phyloP scores from a whole-genome alignment of 176 grass and related monocot species.

The Oryza glaberrima region DNA sequence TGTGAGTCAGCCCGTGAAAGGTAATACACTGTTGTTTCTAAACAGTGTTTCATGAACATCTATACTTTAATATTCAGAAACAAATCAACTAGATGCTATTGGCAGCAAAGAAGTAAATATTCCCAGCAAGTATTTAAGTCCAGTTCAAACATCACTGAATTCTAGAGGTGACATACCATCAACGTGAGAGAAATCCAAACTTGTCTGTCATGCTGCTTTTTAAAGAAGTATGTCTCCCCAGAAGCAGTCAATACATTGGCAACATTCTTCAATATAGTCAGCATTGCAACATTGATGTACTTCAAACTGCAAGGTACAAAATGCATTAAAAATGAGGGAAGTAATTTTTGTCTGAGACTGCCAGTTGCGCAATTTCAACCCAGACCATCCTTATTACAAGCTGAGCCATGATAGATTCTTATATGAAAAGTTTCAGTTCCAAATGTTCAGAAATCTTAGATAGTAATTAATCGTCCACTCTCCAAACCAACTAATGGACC shows the following conservation, averaged over 20 bases:
- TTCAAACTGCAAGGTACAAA: slow-evolving; percentile 76
- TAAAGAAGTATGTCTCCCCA: slow-evolving; percentile 92
- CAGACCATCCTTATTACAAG: slow-evolving; percentile 17
- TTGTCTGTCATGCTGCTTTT: slow-evolving; percentile 76
- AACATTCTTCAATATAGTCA: slow-evolving; percentile 94
- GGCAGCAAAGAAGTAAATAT: background rate
- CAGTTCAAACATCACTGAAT: slow-evolving; percentile 27
- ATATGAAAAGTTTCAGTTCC: slow-evolving; percentile 5
- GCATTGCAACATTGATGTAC: slow-evolving; percentile 97
- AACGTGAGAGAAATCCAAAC: slow-evolving; percentile 88
- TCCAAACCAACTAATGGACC: background rate
- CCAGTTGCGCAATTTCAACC: background rate
- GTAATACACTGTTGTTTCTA: background rate
- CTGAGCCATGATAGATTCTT: background rate
- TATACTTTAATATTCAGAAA: background rate
- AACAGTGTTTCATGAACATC: background rate
- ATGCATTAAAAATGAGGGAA: slow-evolving; percentile 23
- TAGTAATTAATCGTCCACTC: background rate
- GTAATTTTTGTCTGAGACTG: slow-evolving; percentile 11
- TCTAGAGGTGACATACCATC: slow-evolving; percentile 66
- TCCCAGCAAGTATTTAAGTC: background rate
- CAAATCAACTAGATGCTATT: background rate
- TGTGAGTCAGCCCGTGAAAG: slow-evolving; percentile 15
- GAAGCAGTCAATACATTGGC: slow-evolving; percentile 95
- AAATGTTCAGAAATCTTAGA: slow-evolving; percentile 4